phyloP scores from a whole-genome alignment of 495 filamentous ascomycete species.

The Aspergillus panamensis region DNA sequence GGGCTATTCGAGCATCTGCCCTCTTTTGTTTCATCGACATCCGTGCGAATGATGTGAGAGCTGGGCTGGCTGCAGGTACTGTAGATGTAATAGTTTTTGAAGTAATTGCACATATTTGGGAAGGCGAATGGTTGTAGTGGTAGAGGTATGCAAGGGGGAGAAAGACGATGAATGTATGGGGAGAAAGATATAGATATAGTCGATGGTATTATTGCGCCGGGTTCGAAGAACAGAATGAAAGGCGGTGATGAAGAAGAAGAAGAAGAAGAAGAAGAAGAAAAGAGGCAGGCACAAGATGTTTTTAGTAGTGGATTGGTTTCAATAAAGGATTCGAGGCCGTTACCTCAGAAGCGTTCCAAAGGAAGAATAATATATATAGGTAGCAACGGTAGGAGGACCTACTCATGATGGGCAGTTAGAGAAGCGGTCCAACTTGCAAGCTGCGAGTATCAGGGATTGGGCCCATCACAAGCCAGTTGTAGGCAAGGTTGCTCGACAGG shows the following conservation, averaged over 20 bases:
- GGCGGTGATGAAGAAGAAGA: not conserved
- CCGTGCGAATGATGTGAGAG: conserved; percentile 65
- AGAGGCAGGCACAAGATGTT: not conserved
- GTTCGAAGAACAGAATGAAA: not conserved
- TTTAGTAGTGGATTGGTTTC: not conserved
- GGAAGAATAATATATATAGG: conserved; percentile 16
- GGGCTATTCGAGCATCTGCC: conserved; percentile 60
- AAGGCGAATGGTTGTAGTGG: conserved; percentile 10
- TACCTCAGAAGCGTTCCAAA: conserved; percentile 2
- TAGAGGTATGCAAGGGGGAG: conserved; percentile 2
- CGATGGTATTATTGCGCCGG: no score
- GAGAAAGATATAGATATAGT: not conserved
- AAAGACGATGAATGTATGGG: not conserved
- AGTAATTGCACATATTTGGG: conserved; percentile 70
- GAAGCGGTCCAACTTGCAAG: conserved; percentile 16
- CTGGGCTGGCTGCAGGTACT: conserved; percentile 63
- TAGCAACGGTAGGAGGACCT: not conserved
- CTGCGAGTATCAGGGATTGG: conserved; percentile 15
- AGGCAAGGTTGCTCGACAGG: conserved; percentile 20
- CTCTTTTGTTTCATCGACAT: conserved; percentile 59
- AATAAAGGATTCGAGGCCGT: not conserved
- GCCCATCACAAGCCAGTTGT: conserved; percentile 26
- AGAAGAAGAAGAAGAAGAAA: not conserved
- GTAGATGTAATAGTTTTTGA: conserved; percentile 75
- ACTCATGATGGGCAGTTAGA: conserved; percentile 19